Conservation (phyloP, 2,329 filamentous ascomycete genomes). For the Alternaria metachromatica region DNA sequence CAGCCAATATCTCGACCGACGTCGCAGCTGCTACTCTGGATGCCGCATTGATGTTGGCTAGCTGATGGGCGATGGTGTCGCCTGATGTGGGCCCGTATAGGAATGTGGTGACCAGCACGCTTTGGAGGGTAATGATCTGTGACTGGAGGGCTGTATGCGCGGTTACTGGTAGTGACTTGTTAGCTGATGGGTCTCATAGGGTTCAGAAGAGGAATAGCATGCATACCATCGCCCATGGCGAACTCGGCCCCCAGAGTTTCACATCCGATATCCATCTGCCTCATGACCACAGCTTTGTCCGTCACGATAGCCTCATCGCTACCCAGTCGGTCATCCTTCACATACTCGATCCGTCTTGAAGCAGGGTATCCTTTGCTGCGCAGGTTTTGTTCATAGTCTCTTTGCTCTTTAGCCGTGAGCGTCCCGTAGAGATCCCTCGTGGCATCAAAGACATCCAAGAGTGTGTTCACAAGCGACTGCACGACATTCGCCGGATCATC, state of each 20-base stretch:
- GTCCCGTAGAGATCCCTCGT: slow-evolving; percentile 43
- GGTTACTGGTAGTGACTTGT: slow-evolving; percentile 26
- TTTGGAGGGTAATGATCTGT: slow-evolving; percentile 46
- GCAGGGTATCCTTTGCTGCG: slow-evolving; percentile 38
- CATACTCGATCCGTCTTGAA: slow-evolving; percentile 34
- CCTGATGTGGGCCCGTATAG: slow-evolving; percentile 45
- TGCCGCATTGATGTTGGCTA: slow-evolving; percentile 38
- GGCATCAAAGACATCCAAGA: slow-evolving; percentile 46
- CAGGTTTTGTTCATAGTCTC: slow-evolving; percentile 38
- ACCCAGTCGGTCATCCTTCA: slow-evolving; percentile 32
- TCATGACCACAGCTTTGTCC: slow-evolving; percentile 42
- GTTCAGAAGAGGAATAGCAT: not conserved
- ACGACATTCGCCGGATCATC: slow-evolving; percentile 38
- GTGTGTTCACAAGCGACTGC: slow-evolving; percentile 40
- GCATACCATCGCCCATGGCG: slow-evolving; percentile 44
- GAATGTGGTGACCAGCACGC: slow-evolving; percentile 40
- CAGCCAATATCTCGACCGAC: slow-evolving; percentile 37
- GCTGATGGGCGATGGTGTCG: slow-evolving; percentile 41
- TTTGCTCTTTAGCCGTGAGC: slow-evolving; percentile 40
- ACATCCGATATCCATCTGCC: slow-evolving; percentile 39
- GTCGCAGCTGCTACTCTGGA: slow-evolving; percentile 37
- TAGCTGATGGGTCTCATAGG: not conserved
- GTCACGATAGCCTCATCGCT: slow-evolving; percentile 39
- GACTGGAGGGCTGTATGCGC: slow-evolving; percentile 43
- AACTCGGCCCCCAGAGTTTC: slow-evolving; percentile 38